phyloP scores from a whole-genome alignment of 2,329 filamentous ascomycete genomes.

The Cladophialophora yegresii region DNA sequence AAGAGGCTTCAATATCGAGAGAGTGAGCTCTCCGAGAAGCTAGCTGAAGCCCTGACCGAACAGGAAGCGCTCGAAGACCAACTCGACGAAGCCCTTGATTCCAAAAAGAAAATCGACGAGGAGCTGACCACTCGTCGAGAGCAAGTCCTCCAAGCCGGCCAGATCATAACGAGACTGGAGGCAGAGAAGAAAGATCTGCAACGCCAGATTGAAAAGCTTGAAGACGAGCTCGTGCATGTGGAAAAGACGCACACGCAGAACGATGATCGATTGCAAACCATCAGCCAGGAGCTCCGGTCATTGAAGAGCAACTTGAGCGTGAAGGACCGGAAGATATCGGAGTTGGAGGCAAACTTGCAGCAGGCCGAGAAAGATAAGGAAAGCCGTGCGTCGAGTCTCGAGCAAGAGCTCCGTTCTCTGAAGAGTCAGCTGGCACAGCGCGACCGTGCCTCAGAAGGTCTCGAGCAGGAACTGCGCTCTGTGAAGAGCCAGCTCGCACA shows the following conservation, averaged over 20 bases:
- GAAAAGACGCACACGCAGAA: slow-evolving; percentile 70
- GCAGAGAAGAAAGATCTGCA: slow-evolving; percentile 78
- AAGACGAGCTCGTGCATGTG: slow-evolving; percentile 69
- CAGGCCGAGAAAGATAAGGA: slow-evolving; percentile 87
- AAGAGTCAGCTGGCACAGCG: slow-evolving; percentile 32
- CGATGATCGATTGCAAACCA: slow-evolving; percentile 71
- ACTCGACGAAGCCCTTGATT: slow-evolving; percentile 81
- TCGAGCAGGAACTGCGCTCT: slow-evolving; percentile 32
- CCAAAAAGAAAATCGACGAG: slow-evolving; percentile 84
- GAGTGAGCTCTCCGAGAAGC: slow-evolving; percentile 85
- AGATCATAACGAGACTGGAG: slow-evolving; percentile 82
- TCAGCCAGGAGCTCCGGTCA: slow-evolving; percentile 82
- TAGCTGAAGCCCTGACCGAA: slow-evolving; percentile 87
- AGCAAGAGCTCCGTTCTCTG: slow-evolving; percentile 34
- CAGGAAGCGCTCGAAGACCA: slow-evolving; percentile 94
- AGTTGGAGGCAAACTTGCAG: slow-evolving; percentile 80
- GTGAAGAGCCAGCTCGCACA: slow-evolving; percentile 32
- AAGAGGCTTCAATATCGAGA: slow-evolving; percentile 93
- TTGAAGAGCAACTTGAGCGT: slow-evolving; percentile 85
- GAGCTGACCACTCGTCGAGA: slow-evolving; percentile 75
- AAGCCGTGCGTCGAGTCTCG: slow-evolving; percentile 27
- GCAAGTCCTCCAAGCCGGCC: slow-evolving; percentile 88
- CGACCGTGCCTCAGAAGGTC: slow-evolving; percentile 30
- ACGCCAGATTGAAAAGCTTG: slow-evolving; percentile 67
- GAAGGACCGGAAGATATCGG: slow-evolving; percentile 86